Evolutionary conservation across 2,329 filamentous ascomycete genomes (phyloP).

Genomic region (Cercospora sojina): DNA sequence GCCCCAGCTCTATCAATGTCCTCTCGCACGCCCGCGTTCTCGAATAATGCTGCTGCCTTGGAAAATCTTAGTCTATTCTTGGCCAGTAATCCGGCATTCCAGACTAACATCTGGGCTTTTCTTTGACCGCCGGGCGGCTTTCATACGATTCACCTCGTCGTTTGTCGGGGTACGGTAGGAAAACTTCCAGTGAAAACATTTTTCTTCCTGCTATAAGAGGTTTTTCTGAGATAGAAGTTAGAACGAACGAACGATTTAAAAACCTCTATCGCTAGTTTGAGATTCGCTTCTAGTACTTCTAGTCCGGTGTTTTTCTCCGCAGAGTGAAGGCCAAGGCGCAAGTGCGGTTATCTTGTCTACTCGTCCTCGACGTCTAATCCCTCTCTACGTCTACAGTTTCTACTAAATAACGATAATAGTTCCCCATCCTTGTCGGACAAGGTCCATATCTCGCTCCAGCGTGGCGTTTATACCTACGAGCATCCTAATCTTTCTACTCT

Average conservation of each 20-base stretch:
- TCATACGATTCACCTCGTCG: no score
- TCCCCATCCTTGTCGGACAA: not conserved
- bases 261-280: no score
- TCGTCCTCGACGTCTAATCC: not conserved
- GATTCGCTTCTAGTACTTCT: not conserved
- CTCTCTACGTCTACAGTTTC: not conserved
- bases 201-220: no score
- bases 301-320: fast-evolving
- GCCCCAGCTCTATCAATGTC: not conserved
- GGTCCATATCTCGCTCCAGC: not conserved
- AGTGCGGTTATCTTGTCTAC: not conserved
- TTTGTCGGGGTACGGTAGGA: no score
- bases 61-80: not conserved
- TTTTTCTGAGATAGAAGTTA: no score
- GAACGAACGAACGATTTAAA: no score
- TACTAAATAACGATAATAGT: not conserved
- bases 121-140: no score
- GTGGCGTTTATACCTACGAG: not conserved
- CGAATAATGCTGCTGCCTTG: not conserved
- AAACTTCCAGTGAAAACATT: no score
- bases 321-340: not conserved
- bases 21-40: not conserved
- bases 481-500: not conserved
- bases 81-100: not conserved
- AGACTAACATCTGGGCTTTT: not conserved